phyloP scores from a whole-genome alignment of 1,284 basidiomycete genomes.

The Austropuccinia psidii region DNA sequence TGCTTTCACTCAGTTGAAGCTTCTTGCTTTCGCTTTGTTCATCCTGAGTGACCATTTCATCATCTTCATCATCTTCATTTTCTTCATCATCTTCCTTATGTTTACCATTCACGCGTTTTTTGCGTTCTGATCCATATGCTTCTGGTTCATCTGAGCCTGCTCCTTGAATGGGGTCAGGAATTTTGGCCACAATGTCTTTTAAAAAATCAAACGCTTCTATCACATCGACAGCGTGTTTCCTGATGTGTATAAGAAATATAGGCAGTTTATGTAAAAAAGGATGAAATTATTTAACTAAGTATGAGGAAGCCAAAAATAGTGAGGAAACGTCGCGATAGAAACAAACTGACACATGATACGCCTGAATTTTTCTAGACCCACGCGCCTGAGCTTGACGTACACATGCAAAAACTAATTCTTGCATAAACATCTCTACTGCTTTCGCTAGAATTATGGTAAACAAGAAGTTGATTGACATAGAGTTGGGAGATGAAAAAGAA shows the following conservation, averaged over 20 bases:
- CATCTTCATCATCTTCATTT: slow-evolving; percentile 45
- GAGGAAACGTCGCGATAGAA: neutral
- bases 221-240: slow-evolving; percentile 85
- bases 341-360: slow-evolving; percentile 78
- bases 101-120: neutral
- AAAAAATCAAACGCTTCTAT: slow-evolving; percentile 90
- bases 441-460: slow-evolving; percentile 78
- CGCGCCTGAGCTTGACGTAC: slow-evolving; percentile 70
- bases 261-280: neutral
- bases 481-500: neutral
- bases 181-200: slow-evolving; percentile 80
- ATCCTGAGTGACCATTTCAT: slow-evolving; percentile 46
- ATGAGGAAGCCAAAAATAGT: neutral
- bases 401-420: slow-evolving; percentile 73
- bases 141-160: slow-evolving; percentile 38
- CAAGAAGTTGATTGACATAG: neutral
- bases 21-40: slow-evolving; percentile 17
- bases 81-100: slow-evolving; percentile 36
- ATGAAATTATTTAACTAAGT: neutral
- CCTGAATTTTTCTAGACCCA: slow-evolving; percentile 81
- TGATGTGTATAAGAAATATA: slow-evolving; percentile 48
- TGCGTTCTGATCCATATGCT: neutral
- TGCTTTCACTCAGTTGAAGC: too few species aligned
- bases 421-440: slow-evolving; percentile 88
- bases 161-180: slow-evolving; percentile 72